phyloP scores from a whole-genome alignment of 768 basidiomycete genomes.

The Scleroderma bovista region DNA sequence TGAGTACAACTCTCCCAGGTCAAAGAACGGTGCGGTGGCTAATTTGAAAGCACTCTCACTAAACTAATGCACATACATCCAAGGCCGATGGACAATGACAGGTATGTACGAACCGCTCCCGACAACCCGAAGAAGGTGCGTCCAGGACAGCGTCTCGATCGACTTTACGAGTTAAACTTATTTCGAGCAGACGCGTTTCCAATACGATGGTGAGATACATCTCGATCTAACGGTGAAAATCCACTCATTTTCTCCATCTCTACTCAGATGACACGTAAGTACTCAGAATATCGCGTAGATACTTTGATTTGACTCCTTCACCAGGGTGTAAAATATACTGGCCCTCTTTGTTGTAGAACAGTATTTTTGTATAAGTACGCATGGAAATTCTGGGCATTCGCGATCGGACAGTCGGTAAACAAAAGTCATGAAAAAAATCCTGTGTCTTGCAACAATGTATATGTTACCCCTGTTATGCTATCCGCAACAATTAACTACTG shows the following conservation, averaged over 20 bases:
- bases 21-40: slow-evolving; percentile 54
- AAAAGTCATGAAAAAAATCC: too few relatives aligned
- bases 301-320: too few relatives aligned
- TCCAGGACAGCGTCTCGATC: background rate
- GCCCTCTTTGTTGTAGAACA: too few relatives aligned
- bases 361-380: too few relatives aligned
- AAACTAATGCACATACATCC: slow-evolving; percentile 9
- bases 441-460: too few relatives aligned
- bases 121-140: slow-evolving; percentile 83
- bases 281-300: too few relatives aligned
- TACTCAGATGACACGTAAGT: background rate
- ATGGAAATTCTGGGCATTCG: too few relatives aligned
- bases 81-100: slow-evolving; percentile 80
- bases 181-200: slow-evolving; percentile 60
- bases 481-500: too few relatives aligned
- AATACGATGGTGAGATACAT: slow-evolving; percentile 63
- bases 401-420: too few relatives aligned
- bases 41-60: background rate
- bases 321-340: too few relatives aligned
- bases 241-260: background rate
- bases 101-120: slow-evolving; percentile 73
- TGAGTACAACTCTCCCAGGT: slow-evolving; percentile 28
- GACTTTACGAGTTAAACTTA: slow-evolving; percentile 7
- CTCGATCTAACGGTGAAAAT: background rate
- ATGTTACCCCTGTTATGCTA: too few relatives aligned